A percentile compares a stretch with the other conserved stretches of the same genome.
These are phyloP conservation scores for Senecio squalidus DNA, from an alignment of 140 eudicot species.

Conservation along the genomic window DNA sequence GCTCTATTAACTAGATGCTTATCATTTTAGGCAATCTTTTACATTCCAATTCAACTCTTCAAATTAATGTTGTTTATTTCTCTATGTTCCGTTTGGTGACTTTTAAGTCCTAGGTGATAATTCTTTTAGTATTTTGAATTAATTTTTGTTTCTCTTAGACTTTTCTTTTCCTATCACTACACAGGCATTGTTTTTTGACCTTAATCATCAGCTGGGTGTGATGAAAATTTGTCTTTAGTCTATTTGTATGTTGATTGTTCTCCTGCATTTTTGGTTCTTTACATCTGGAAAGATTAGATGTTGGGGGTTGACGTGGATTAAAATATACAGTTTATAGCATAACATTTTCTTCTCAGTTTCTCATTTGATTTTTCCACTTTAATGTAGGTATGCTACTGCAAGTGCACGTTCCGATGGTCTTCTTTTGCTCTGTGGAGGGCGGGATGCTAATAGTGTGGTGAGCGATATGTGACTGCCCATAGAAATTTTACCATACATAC, in stretches of 20 bases:
- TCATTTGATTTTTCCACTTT: slow-evolving; percentile 10
- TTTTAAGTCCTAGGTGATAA: background rate
- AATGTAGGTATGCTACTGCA: slow-evolving; percentile 96
- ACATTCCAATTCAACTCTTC: background rate
- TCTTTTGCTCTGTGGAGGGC: slow-evolving; percentile 98
- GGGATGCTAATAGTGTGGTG: slow-evolving; percentile 99
- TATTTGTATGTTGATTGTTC: background rate
- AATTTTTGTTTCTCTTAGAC: background rate
- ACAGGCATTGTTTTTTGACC: background rate
- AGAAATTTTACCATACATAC: background rate
- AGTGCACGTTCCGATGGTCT: slow-evolving; percentile 99
- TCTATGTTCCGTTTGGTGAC: background rate
- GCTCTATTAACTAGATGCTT: too few relatives aligned
- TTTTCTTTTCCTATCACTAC: background rate
- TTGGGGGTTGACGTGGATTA: background rate
- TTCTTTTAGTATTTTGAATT: background rate
- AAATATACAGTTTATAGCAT: background rate
- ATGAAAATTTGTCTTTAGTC: background rate
- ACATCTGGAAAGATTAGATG: background rate
- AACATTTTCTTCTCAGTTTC: background rate
- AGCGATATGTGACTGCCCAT: slow-evolving; percentile 42
- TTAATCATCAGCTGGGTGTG: background rate
- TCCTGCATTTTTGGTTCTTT: background rate
- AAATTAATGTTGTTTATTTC: slow-evolving; percentile 3
- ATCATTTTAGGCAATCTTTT: slow-evolving; percentile 13